Base-by-base conservation (phyloP, 805 yeast species). In the Metschnikowia shivogae region DNA sequence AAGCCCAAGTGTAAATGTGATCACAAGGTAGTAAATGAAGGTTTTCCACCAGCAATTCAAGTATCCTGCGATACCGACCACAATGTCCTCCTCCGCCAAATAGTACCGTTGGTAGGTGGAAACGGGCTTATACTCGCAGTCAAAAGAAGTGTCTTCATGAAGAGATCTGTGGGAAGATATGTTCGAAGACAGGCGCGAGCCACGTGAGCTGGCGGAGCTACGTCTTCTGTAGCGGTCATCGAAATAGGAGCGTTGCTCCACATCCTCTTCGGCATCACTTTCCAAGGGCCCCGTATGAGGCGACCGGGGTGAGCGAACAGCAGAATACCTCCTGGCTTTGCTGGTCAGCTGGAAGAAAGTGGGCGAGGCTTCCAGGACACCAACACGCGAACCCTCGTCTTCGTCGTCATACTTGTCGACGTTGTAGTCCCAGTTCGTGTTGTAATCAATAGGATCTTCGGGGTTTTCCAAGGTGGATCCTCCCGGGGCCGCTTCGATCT, bases 11-110 rank as follows among this genome's bases (percentile, higher is more conserved):
- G 97, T 80, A 2, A 66, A 27, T 0, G 78, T 42, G 48, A 89
- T 83, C 2, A 85, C 46, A 0, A 76, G 11, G 48, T 78, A 75
- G 60, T 83, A 89, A 0, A 76, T 12, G 0, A 67, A 33, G 4
- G 65, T 56, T 49, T 81, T 78, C 52, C 73, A 43, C 39, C 58
- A 58, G 10, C 82, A 77, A 12, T 82, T 78, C 43, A 64, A 64
- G 63, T 87, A 93, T 4, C 98, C 98, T 0, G 97, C 99, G 50
- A 93, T 86, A 49, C 96, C 97, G 48, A 93, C 78, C 10, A 92
- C 92, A 58, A 93, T 70, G 68, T 93, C 99, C 61, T 93, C 99
- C 62, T 93, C 98, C 0, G 97, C 90, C 49, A 93, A 78, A 63
- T 92, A 93, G 63, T 86, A 89, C 46, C 97, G 74, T 65, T 93